These are phyloP conservation scores for Eucalyptus erythrocorys DNA, from an alignment of 345 rosid species.

Conservation along the genomic window DNA sequence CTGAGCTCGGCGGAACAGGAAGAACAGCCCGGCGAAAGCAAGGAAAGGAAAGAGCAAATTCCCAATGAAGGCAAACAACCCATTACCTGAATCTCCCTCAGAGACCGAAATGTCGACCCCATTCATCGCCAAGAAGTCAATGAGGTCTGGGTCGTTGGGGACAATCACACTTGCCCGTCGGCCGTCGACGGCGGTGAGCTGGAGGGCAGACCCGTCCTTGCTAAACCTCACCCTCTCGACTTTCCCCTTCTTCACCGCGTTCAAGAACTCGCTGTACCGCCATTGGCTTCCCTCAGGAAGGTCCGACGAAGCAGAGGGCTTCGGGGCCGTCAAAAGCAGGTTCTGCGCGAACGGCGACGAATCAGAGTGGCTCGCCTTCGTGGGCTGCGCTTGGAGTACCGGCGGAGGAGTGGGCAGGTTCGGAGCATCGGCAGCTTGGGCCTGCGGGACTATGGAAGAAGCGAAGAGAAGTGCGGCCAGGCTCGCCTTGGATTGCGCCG, in stretches of 20 bases:
- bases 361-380: constrained; percentile 6
- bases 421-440: constrained; percentile 16
- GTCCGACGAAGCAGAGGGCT: constrained; percentile 15
- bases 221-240: constrained; percentile 16
- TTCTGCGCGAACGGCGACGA: constrained; percentile 25
- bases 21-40: constrained; percentile 5
- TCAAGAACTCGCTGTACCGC: constrained; percentile 16
- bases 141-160: constrained; percentile 12
- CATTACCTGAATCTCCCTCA: constrained; percentile 13
- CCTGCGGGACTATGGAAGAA: constrained; percentile 18
- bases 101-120: constrained; percentile 15
- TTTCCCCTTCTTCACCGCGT: constrained; percentile 11
- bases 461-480: constrained; percentile 19
- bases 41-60: constrained; percentile 4
- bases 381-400: constrained; percentile 20
- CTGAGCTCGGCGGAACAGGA: constrained; percentile 12
- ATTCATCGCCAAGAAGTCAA: constrained; percentile 8
- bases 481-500: constrained; percentile 8
- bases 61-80: constrained; percentile 7
- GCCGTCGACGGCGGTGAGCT: constrained; percentile 14
- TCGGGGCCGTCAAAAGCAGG: constrained; percentile 32
- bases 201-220: constrained; percentile 13
- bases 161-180: constrained; percentile 5
- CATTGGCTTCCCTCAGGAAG: constrained; percentile 12
- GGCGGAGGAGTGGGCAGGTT: constrained; percentile 10